These are phyloP conservation scores for Cercis canadensis DNA, from an alignment of 306 rosid genomes.

Conservation along the genomic window DNA sequence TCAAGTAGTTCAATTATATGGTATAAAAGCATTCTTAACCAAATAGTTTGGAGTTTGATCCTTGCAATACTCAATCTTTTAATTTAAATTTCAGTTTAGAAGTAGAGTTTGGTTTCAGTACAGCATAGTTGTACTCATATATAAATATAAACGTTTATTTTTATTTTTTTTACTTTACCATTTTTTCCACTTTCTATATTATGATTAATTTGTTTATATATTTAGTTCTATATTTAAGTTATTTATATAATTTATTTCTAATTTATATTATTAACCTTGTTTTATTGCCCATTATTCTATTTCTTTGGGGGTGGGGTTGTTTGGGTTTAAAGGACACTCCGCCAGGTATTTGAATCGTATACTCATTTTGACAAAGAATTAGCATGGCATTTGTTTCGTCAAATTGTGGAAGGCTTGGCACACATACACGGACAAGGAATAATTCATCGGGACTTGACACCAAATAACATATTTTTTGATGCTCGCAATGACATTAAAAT, in stretches of 20 bases:
- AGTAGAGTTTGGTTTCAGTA: neutral
- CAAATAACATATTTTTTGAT: constrained; percentile 93
- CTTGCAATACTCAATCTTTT: neutral
- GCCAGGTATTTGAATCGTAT: constrained; percentile 79
- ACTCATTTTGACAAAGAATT: constrained; percentile 75
- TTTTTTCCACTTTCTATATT: too few species aligned
- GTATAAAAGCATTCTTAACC: constrained; percentile 6
- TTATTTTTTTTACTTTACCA: too few species aligned
- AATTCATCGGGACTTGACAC: constrained; percentile 96
- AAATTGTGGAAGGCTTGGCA: constrained; percentile 96
- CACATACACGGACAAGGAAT: constrained; percentile 99
- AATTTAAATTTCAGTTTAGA: too few species aligned
- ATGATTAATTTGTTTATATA: too few species aligned
- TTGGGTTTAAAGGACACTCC: constrained; percentile 73
- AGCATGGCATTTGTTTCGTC: constrained; percentile 92
- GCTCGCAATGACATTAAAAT: constrained; percentile 95
- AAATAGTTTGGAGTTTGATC: neutral
- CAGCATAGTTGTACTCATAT: neutral
- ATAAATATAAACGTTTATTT: too few species aligned
- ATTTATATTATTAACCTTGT: constrained; percentile 32
- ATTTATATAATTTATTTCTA: neutral
- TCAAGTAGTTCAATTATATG: neutral
- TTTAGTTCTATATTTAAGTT: too few species aligned
- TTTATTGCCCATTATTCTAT: constrained; percentile 20
- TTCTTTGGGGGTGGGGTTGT: constrained; percentile 31